Evolutionary conservation across 257 asterid species (phyloP), one percentile per base, ranked within the genome.

Genomic region (Plantago major): DNA sequence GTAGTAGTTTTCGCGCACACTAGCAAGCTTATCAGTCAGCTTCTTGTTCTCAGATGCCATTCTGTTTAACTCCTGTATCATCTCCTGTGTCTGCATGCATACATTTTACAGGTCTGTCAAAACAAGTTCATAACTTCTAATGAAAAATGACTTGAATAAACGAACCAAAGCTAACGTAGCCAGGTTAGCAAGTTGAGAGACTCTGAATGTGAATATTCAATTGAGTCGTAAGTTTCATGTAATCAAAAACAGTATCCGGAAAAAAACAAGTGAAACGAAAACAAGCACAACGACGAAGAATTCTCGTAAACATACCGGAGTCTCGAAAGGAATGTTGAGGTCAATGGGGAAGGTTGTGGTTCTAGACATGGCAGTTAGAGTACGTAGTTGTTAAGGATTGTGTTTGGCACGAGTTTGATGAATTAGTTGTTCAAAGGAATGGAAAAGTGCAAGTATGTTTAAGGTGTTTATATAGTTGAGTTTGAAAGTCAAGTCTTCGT

Each of bases 11-110:
- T 68, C 78, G 26, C 68, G 63, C 9, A 79, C 55, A 43, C 46
- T 43, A 22, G 74, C 13, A 1, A 89, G 77, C 66, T 62, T 33
- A 46, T 81, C 85, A 6, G 60, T 71, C 14, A 89, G 74, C 77
- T 74, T 82, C 89, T 74, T 74, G 79, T 78, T 84, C 79, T 86
- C 89, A 44, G 61, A 67, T 60, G 57, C 80, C 82, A 70, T 66
- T 71, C 63, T 71, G 22, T 68, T 71, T 42, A 89, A 44, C 73
- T 89, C 83, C 60, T 77, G 70, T 6, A 72, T 52, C 70, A 82
- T 58, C 42, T 70, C 70, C 18, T 60, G 42, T 22, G 50, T 55
- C 89, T 81, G 78, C 80, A 58, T 52, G 18, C 50, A 62, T 40
- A n/a, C 26, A 3, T 17, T 5, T 6, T 18, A 12, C 52, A 55